Evolutionary conservation across 139 green algal genomes (phyloP).

Genomic region (Ulvella scutata): DNA sequence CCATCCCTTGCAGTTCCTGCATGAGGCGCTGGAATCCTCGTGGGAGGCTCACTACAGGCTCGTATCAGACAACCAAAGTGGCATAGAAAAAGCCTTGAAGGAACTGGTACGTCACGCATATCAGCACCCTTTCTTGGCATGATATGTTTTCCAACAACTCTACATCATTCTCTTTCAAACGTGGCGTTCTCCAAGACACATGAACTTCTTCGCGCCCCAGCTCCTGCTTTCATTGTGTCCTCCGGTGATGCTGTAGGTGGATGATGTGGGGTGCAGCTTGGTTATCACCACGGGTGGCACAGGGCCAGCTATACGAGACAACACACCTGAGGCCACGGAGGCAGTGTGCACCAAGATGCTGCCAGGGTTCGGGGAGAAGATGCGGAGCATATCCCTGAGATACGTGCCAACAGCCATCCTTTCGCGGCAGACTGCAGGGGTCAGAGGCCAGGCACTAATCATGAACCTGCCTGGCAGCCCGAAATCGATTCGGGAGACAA

Average conservation of each 20-base stretch:
- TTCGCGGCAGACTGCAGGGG: conserved; percentile 74
- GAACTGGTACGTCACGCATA: conserved; percentile 50
- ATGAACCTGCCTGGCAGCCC: conserved; percentile 86
- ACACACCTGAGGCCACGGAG: conserved; percentile 87
- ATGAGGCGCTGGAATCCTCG: conserved; percentile 51
- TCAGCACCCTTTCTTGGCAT: too few species aligned
- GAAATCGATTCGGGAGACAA: conserved; percentile 80
- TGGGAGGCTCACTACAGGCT: conserved; percentile 65
- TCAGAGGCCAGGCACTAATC: conserved; percentile 63
- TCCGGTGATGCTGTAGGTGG: conserved; percentile 23
- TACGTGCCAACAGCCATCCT: conserved; percentile 86
- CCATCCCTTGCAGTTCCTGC: conserved; percentile 65
- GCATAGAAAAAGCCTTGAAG: conserved; percentile 67
- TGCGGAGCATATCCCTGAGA: conserved; percentile 75
- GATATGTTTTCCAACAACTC: too few species aligned
- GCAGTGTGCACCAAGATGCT: conserved; percentile 76
- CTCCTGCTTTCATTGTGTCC: too few species aligned
- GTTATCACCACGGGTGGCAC: conserved; percentile 82
- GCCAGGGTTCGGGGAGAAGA: conserved; percentile 87
- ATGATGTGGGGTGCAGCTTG: conserved; percentile 60
- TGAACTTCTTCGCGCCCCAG: too few species aligned
- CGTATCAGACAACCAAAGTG: conserved; percentile 59
- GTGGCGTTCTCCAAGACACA: too few species aligned
- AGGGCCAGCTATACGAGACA: conserved; percentile 63
- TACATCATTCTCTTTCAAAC: too few species aligned